Conservation (phyloP, 768 basidiomycete species). For the Termitomyces sp. region DNA sequence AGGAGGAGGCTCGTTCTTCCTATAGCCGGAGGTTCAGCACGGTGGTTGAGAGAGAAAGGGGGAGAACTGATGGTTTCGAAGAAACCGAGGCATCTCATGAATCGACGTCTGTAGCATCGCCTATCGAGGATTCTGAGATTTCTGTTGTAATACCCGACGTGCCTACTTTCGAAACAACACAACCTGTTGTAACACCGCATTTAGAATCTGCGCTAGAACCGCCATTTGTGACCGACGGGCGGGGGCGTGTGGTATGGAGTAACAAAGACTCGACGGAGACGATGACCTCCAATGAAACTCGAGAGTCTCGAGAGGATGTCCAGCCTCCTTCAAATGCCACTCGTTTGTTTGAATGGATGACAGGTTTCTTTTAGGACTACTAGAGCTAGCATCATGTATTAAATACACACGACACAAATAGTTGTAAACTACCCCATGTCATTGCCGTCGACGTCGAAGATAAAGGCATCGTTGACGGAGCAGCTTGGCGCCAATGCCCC, state of each 20-base stretch:
- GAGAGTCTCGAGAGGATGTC: conserved; percentile 13
- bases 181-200: background rate
- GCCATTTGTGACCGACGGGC: conserved; percentile 62
- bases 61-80: background rate
- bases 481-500: conserved; percentile 60
- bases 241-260: conserved; percentile 56
- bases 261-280: conserved; percentile 15
- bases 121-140: background rate
- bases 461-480: conserved; percentile 63
- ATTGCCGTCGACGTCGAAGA: conserved; percentile 67
- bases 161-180: background rate
- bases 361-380: conserved; percentile 16
- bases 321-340: conserved; percentile 6
- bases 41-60: conserved; percentile 13
- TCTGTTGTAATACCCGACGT: background rate
- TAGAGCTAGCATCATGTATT: background rate
- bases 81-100: background rate
- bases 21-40: conserved; percentile 11
- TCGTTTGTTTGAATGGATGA: conserved; percentile 25
- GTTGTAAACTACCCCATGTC: conserved; percentile 47
- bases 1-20: background rate
- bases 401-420: conserved; percentile 6
- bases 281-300: conserved; percentile 3
- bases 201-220: conserved; percentile 28
- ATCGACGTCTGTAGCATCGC: background rate